Conservation (phyloP, 2,329 filamentous ascomycete genomes). For the Fusarium fracticaudum region DNA sequence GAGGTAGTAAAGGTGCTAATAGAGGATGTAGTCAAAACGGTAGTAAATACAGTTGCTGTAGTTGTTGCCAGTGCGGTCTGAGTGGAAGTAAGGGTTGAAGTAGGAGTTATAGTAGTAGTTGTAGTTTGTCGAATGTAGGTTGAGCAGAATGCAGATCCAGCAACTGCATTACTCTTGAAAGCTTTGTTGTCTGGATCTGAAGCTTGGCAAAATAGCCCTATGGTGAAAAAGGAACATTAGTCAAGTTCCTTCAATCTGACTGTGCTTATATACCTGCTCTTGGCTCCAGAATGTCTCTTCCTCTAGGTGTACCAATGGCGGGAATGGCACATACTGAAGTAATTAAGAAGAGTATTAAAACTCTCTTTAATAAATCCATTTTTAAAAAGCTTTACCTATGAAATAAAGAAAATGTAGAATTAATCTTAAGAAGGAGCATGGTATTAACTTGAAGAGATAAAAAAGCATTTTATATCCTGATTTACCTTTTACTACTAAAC, state of each 20-base stretch:
- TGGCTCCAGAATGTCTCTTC: background rate
- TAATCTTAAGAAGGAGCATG: no score
- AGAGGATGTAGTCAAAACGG: background rate
- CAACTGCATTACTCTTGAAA: background rate
- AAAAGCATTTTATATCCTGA: background rate
- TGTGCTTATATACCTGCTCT: background rate
- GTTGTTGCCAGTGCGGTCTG: background rate
- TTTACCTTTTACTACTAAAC: background rate
- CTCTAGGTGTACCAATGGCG: background rate
- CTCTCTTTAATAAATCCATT: background rate
- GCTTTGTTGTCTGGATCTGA: background rate
- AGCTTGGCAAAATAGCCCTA: background rate
- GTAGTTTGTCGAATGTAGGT: background rate
- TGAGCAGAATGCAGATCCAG: background rate
- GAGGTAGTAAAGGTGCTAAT: background rate
- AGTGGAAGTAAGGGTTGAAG: background rate
- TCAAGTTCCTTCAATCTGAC: background rate
- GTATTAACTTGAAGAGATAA: background rate
- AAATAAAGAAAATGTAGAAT: no score
- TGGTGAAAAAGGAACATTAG: background rate
- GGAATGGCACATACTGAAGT: background rate
- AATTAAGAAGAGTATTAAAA: background rate
- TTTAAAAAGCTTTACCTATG: background rate
- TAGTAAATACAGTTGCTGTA: background rate
- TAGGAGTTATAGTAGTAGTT: background rate